phyloP scores from a whole-genome alignment of 1,284 basidiomycete genomes.

The Lentinula novae-zelandiae region DNA sequence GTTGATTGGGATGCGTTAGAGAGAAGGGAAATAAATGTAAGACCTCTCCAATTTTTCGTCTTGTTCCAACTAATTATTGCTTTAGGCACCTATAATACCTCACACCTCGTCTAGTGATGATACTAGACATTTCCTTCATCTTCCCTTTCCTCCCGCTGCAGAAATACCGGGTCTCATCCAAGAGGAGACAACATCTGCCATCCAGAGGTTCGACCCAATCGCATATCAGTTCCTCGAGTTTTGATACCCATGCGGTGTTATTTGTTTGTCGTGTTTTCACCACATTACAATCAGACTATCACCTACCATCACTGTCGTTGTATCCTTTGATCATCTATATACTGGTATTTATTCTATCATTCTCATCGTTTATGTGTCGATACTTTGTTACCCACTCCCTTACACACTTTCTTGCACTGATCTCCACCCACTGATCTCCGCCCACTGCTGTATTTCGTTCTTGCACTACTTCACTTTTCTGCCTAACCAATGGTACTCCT shows the following conservation, averaged over 20 bases:
- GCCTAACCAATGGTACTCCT: not conserved
- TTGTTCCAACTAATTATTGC: not conserved
- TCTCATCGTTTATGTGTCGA: not conserved
- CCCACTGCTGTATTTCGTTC: not conserved
- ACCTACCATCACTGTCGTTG: not conserved
- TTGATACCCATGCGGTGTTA: slow-evolving; percentile 29
- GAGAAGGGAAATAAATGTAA: slow-evolving; percentile 72
- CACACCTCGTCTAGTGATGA: slow-evolving; percentile 75
- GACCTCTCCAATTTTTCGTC: slow-evolving; percentile 17
- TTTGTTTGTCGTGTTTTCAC: not conserved
- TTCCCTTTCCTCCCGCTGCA: slow-evolving; percentile 67
- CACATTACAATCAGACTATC: slow-evolving; percentile 1
- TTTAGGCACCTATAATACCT: slow-evolving; percentile 77
- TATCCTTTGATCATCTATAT: slow-evolving; percentile 1
- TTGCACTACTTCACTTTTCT: not conserved
- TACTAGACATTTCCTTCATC: slow-evolving; percentile 75
- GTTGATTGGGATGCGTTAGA: slow-evolving; percentile 87
- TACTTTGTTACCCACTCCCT: not conserved
- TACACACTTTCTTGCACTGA: not conserved
- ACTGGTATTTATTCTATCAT: not conserved
- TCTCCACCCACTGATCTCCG: not conserved
- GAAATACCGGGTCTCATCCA: slow-evolving; percentile 74
- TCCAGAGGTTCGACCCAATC: slow-evolving; percentile 62
- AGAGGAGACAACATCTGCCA: slow-evolving; percentile 54
- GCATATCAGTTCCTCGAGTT: slow-evolving; percentile 73